Evolutionary conservation across 495 filamentous ascomycete species (phyloP), one percentile per base, ranked within the genome.

Genomic region (Usnea hakonensis): DNA sequence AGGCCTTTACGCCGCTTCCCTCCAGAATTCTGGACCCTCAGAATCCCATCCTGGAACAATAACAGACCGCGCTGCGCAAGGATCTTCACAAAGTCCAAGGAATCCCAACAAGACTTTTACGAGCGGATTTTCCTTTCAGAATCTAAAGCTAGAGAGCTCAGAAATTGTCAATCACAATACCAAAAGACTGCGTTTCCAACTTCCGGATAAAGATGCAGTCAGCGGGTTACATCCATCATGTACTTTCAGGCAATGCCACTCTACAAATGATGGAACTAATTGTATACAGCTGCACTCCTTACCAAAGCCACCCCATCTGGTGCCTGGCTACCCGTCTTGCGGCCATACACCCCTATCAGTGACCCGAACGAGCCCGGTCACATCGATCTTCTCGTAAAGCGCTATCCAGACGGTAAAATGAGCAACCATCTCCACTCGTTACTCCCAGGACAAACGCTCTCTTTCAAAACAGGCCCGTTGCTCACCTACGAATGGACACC

Each of bases 81-180:
- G 0, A n/a, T 9, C 43, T 3, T 1, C 43, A 14, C 43, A 48
- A 48, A 26, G 7, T 7, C 21, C 43, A 48, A 48, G 17, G 26
- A 10, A 28, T 0, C 21, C 43, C 10, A 28, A 26, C 21, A 48
- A 48, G 8, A 26, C 26, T 10, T 48, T 48, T 26, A 48, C 43
- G 1, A 48, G 43, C 9, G 43, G 43, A 0, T 26, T 48, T 5
- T 26, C 43, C 43, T 48, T 48, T 9, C 53, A 35, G n/a, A 17
- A 38, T 13, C 53, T 55, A 1, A 55, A n/a, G 28, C 6, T 55
- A 35, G 28, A 55, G 10, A 55, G 53, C 33, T 35, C 36, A 65
- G 87, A 90, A 76, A 69, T 72, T 17, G 73, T 96, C 75, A 95
- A 87, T 77, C 85, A 88, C 78, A 96, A 96, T 80, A 91, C 90